Conservation (phyloP, 2,329 filamentous ascomycete species). For the Fonsecaea multimorphosa region DNA sequence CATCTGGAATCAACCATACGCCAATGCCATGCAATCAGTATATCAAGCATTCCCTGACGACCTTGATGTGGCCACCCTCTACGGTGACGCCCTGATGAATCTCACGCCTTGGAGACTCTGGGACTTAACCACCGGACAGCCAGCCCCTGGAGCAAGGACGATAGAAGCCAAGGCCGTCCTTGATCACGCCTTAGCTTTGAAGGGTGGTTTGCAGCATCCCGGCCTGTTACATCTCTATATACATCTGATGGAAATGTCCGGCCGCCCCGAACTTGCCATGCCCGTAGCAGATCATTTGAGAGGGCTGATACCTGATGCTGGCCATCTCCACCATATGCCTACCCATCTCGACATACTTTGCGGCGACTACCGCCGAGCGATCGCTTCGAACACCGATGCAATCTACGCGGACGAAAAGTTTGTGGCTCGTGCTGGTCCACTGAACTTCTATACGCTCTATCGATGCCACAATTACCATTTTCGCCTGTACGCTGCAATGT, state of each 20-base stretch:
- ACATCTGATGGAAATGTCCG: slow-evolving; percentile 79
- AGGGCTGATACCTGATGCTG: slow-evolving; percentile 69
- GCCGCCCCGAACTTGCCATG: slow-evolving; percentile 67
- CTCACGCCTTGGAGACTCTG: slow-evolving; percentile 69
- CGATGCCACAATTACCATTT: slow-evolving; percentile 77
- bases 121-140: slow-evolving; percentile 65
- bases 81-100: slow-evolving; percentile 70
- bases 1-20: slow-evolving; percentile 65
- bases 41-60: slow-evolving; percentile 62
- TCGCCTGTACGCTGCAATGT: slow-evolving; percentile 78
- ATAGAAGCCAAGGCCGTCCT: slow-evolving; percentile 65
- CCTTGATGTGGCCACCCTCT: slow-evolving; percentile 68
- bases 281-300: slow-evolving; percentile 67
- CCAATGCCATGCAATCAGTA: slow-evolving; percentile 64
- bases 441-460: slow-evolving; percentile 80
- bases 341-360: slow-evolving; percentile 75
- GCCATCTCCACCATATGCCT: slow-evolving; percentile 78
- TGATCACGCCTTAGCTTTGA: slow-evolving; percentile 61
- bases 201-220: slow-evolving; percentile 64
- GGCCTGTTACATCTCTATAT: slow-evolving; percentile 78
- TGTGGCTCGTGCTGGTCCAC: slow-evolving; percentile 62
- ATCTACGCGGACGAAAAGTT: slow-evolving; percentile 72
- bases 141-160: slow-evolving; percentile 61
- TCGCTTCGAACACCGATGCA: slow-evolving; percentile 70
- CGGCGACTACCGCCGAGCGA: slow-evolving; percentile 72